Base-by-base conservation (phyloP, 495 filamentous ascomycete species). In the Hypomontagnella monticulosa region DNA sequence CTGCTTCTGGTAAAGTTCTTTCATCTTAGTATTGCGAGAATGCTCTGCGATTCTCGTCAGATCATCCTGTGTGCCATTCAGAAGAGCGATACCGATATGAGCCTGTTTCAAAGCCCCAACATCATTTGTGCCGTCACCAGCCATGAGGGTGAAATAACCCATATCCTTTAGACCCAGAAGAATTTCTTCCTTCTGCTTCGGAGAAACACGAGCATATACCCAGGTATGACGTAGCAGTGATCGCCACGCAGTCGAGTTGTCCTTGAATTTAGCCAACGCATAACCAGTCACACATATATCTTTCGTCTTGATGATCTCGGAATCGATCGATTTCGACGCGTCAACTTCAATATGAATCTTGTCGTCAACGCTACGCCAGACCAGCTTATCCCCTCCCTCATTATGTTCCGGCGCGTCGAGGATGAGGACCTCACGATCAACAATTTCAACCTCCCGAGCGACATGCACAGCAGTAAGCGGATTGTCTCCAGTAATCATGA, bases 401-500 rank as follows among this genome's bases (percentile, higher is more conserved):
- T 93, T 93, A 71, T 97, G 86, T 76, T 98, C 96, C 36, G 95
- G 95, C 5, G 94, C 90, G 73, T 99, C 95, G 30, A 99, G 83
- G 66, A 99, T 97, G 20, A 97, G 82, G 37, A 96, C 92, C 19
- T 98, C 95, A 9, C 95, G 89, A 68, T 99, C 95, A 16, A 99
- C 91, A 72, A 99, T 99, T 71, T 99, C 95, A 36, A 99, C 95
- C 73, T 98, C 88, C 41, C 89, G 88, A 10, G 95, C 95, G 59
- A 99, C 95, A 73, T 99, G 94, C 19, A 95, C 91, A 65, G 95
- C 95, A 18, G 95, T 99, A 38, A 99, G 84, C 16, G 95, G 93
- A 72, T 99, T 99, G 77, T 99, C 95, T 70, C 95, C 95, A 46
- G 95, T 99, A 57, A 99, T 99, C 95, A 99, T 99, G 67, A 98